Percentiles rank a stretch among this genome's conserved stretches.
Conservation (phyloP, 495 filamentous ascomycete genomes). For the Xylaria venustula region DNA sequence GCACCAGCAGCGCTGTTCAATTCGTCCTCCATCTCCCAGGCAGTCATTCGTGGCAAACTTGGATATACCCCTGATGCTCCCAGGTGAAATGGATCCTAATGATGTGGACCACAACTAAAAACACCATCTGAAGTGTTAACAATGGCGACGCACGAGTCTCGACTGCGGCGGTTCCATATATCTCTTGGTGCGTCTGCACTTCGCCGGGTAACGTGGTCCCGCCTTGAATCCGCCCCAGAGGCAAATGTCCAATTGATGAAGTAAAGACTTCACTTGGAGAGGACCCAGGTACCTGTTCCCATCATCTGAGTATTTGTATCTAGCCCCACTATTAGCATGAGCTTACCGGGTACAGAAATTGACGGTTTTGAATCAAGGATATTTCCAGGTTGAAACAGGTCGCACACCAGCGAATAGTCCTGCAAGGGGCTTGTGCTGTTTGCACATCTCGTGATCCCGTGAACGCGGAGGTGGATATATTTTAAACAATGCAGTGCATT, state of each 20-base stretch:
- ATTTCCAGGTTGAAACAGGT: conserved; percentile 13
- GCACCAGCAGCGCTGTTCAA: conserved; percentile 44
- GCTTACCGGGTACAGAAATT: neutral
- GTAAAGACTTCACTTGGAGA: neutral
- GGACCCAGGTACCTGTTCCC: neutral
- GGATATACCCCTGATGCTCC: neutral
- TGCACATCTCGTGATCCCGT: neutral
- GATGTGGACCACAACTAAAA: neutral
- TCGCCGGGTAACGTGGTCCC: neutral
- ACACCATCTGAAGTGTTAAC: neutral
- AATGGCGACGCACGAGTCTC: neutral
- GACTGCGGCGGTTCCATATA: neutral
- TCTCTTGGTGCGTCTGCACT: neutral
- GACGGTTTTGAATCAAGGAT: conserved; percentile 11
- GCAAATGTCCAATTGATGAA: neutral
- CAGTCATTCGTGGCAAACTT: conserved; percentile 33
- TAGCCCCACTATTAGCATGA: conserved; percentile 14
- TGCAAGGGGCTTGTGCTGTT: neutral
- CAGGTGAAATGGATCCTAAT: neutral
- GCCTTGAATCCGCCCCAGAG: neutral
- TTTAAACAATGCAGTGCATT: no score
- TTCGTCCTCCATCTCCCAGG: conserved; percentile 59
- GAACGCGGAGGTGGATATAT: neutral
- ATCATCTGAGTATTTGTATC: neutral
- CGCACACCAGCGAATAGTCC: neutral